These are phyloP conservation scores for Linaria vulgaris DNA, from an alignment of 257 asterid genomes.

Conservation along the genomic window DNA sequence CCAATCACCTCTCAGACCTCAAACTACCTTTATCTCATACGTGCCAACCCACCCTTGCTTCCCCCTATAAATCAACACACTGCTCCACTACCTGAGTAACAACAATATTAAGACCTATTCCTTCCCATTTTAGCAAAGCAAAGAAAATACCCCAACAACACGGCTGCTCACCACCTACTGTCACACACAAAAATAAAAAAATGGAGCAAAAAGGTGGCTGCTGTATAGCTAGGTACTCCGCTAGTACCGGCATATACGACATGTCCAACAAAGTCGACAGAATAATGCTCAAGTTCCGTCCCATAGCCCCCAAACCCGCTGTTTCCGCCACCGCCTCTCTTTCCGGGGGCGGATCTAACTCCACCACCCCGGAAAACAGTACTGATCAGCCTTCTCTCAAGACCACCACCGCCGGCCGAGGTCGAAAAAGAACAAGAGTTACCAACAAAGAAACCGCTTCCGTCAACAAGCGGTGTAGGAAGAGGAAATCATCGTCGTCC, in stretches of 20 bases:
- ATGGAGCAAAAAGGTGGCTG: conserved; percentile 75
- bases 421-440: conserved; percentile 38
- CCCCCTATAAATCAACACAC: too few species aligned
- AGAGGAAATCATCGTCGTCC: conserved; percentile 31
- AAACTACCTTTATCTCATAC: too few species aligned
- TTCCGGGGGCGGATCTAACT: background rate
- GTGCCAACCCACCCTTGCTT: too few species aligned
- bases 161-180: too few species aligned
- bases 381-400: conserved; percentile 13
- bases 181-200: background rate
- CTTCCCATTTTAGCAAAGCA: too few species aligned
- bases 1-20: too few species aligned
- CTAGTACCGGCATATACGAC: conserved; percentile 45
- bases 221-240: conserved; percentile 61
- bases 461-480: conserved; percentile 29
- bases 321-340: conserved; percentile 28
- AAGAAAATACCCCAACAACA: too few species aligned
- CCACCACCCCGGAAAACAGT: conserved; percentile 31
- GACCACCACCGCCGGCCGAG: conserved; percentile 35
- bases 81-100: too few species aligned
- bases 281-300: conserved; percentile 70
- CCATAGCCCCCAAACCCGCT: conserved; percentile 88
- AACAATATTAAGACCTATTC: too few species aligned
- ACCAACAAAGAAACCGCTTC: conserved; percentile 20
- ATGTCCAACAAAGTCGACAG: conserved; percentile 45